These are phyloP conservation scores for Ulmus americana DNA, from an alignment of 331 rosid genomes.

Conservation along the genomic window DNA sequence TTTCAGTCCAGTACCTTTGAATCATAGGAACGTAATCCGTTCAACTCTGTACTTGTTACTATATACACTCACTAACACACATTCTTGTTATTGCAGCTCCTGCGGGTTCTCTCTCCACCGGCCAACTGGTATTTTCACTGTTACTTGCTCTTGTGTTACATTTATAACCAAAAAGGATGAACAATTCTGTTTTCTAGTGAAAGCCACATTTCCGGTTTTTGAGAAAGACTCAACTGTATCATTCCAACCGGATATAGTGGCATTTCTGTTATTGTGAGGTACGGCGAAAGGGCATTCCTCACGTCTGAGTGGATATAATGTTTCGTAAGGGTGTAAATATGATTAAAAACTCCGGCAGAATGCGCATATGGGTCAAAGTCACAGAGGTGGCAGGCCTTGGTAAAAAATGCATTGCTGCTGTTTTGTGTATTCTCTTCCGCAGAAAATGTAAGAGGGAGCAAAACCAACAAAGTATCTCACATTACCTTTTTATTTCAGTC, in stretches of 20 bases:
- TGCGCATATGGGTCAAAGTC: conserved; percentile 80
- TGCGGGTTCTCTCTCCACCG: conserved; percentile 32
- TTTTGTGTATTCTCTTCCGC: conserved; percentile 44
- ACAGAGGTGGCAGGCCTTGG: conserved; percentile 73
- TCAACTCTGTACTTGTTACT: not conserved
- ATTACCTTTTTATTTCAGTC: conserved; percentile 24
- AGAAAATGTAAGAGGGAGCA: conserved; percentile 32
- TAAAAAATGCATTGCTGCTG: conserved; percentile 49
- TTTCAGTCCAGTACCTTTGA: not conserved
- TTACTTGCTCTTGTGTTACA: conserved; percentile 37
- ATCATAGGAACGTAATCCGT: not conserved
- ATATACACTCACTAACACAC: conserved; percentile 7
- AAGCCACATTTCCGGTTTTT: conserved; percentile 9
- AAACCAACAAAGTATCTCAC: conserved; percentile 22
- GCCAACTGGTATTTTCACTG: conserved; percentile 37
- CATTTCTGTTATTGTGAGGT: conserved; percentile 39
- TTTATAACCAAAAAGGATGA: conserved; percentile 31
- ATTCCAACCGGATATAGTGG: conserved; percentile 29
- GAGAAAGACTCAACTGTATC: conserved; percentile 27
- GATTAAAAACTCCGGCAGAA: conserved; percentile 45
- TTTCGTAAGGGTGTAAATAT: conserved; percentile 59
- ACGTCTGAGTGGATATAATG: conserved; percentile 43
- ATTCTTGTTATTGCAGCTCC: conserved; percentile 42
- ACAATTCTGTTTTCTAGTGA: conserved; percentile 14
- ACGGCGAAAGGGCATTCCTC: conserved; percentile 43